Evolutionary conservation across 768 basidiomycete genomes (phyloP).

Genomic region (Phylloporus sp.): DNA sequence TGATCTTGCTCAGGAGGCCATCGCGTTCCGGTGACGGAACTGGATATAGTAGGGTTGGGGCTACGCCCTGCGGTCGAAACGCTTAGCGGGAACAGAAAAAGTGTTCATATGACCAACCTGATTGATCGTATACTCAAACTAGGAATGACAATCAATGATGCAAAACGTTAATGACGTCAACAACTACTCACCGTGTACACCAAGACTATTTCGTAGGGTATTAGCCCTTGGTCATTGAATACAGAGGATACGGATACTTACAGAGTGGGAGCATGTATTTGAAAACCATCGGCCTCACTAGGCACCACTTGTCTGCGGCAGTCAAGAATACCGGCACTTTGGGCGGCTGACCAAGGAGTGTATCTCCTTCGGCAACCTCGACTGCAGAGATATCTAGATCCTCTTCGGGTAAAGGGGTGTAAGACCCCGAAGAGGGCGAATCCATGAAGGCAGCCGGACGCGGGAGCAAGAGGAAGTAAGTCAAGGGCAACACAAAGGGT

Average conservation of each 20-base stretch:
- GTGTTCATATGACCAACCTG: conserved; percentile 60
- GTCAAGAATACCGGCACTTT: conserved; percentile 53
- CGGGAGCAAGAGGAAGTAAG: conserved; percentile 78
- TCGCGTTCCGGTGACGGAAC: conserved; percentile 60
- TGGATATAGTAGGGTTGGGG: conserved; percentile 86
- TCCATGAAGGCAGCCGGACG: conserved; percentile 45
- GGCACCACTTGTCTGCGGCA: conserved; percentile 67
- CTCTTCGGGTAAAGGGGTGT: conserved; percentile 36
- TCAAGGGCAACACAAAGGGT: conserved; percentile 72
- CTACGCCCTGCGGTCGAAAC: conserved; percentile 55
- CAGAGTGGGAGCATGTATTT: conserved; percentile 94
- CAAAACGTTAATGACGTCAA: background rate
- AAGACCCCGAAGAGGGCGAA: conserved; percentile 33
- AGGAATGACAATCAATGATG: conserved; percentile 22
- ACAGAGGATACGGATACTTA: conserved; percentile 38
- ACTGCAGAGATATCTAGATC: conserved; percentile 16
- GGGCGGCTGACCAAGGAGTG: conserved; percentile 26
- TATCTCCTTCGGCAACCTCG: conserved; percentile 28
- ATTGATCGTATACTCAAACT: conserved; percentile 93
- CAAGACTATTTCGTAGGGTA: conserved; percentile 37
- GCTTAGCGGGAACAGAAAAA: background rate
- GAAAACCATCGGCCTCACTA: conserved; percentile 73
- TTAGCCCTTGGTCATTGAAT: conserved; percentile 11
- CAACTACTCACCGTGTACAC: conserved; percentile 51
- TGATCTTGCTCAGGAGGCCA: conserved; percentile 66